Evolutionary conservation across 2,329 filamentous ascomycete genomes (phyloP), one percentile per base, ranked within the genome.

Genomic region (Cadophora gregata): DNA sequence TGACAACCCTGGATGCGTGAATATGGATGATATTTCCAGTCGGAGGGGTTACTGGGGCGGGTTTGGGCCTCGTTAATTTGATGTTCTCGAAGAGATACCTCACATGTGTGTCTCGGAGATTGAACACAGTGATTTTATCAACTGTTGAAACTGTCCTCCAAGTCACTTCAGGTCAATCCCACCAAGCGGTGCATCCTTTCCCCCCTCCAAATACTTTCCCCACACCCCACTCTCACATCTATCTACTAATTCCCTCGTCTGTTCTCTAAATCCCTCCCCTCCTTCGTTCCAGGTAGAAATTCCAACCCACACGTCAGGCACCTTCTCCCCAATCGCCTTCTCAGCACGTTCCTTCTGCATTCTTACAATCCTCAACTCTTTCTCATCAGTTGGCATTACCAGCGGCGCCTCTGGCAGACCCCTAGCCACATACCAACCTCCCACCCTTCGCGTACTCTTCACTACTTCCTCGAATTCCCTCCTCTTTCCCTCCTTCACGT

Each of bases 1-100:
- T 71, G 81, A 79, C 36, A 74, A 78, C 50, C 85, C 85, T 6
- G 73, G 75, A 38, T 87, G 85, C 64, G 71, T 74, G 60, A 76
- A 79, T 10, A 51, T 36, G 2, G 62, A 67, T 24, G 59, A 67
- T 7, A 59, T 70, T 5, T 9, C 38, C 19, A 31, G 21, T 24
- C 38, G 70, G 27, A 16, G 24, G 16, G 67, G 65, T 5, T 73
- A 71, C 45, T 70, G 70, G 69, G 53, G 60, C 27, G 42, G 42
- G 14, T 47, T n/a, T n/a, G 42, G 42, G 14, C n/a, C 38, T 42
- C 38, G 10, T 47, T 47, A 7, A 47, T 47, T 21, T 47, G 19
- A 47, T 47, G 7, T 21, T 45, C 42, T 47, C 19, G n/a, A n/a
- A 47, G n/a, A 12, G 5, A 21, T 47, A 21, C 19, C 6, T 9